These are phyloP conservation scores for Gossypium trilobum DNA, from an alignment of 441 rosid species.

Conservation along the genomic window DNA sequence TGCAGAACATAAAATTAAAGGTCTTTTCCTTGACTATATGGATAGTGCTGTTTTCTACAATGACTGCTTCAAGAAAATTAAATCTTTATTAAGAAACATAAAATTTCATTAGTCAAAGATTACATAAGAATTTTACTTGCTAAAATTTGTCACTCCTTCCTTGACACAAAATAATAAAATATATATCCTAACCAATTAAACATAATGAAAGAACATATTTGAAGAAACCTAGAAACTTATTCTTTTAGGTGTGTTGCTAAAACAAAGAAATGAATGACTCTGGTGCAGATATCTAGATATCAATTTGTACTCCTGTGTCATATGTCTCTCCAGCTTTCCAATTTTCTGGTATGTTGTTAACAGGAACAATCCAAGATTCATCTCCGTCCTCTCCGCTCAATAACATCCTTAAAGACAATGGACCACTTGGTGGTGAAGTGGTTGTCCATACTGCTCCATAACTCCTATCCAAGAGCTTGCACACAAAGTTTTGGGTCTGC, in stretches of 20 bases:
- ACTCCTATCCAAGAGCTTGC: slow-evolving; percentile 58
- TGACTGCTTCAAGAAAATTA: background rate
- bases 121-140: slow-evolving; percentile 15
- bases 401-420: slow-evolving; percentile 51
- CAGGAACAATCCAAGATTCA: slow-evolving; percentile 53
- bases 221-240: slow-evolving; percentile 1
- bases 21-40: background rate
- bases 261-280: slow-evolving; percentile 8
- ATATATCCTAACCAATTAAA: slow-evolving; percentile 8
- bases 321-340: slow-evolving; percentile 57
- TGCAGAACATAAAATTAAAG: slow-evolving; percentile 6
- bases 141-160: background rate
- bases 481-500: slow-evolving; percentile 41
- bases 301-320: slow-evolving; percentile 53
- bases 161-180: background rate
- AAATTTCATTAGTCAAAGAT: slow-evolving; percentile 10
- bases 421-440: slow-evolving; percentile 45
- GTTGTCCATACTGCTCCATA: slow-evolving; percentile 65
- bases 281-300: slow-evolving; percentile 11
- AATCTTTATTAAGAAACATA: slow-evolving; percentile 2
- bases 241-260: background rate
- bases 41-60: background rate
- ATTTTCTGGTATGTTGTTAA: slow-evolving; percentile 40
- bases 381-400: slow-evolving; percentile 47
- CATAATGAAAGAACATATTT: slow-evolving; percentile 9